These are phyloP conservation scores for Cenchrus fungigraminus DNA, from an alignment of 176 grass and related monocot genomes.

Conservation along the genomic window DNA sequence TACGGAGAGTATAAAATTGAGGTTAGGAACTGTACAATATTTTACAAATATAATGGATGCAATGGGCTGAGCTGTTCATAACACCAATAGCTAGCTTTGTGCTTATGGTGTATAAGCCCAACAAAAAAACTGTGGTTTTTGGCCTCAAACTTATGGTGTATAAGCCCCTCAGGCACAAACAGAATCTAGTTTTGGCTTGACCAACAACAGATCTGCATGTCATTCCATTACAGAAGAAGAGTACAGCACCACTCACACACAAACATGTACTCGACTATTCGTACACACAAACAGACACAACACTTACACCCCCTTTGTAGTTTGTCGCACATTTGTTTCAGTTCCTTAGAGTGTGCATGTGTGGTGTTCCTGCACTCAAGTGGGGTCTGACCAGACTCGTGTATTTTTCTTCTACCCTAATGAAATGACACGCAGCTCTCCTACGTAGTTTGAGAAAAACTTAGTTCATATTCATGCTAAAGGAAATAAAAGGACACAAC, in stretches of 20 bases:
- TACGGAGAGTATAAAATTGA: slow-evolving; percentile 25
- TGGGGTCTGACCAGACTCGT: too few species aligned
- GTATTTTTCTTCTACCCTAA: too few species aligned
- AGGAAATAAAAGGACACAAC: not conserved
- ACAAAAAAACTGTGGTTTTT: not conserved
- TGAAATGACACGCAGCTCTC: too few species aligned
- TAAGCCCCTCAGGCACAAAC: not conserved
- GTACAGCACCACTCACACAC: not conserved
- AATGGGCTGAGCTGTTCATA: not conserved
- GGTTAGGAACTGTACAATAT: slow-evolving; percentile 15
- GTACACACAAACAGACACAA: not conserved
- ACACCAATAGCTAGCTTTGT: slow-evolving; percentile 5
- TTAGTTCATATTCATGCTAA: not conserved
- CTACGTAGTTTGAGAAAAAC: not conserved
- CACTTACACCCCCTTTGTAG: not conserved
- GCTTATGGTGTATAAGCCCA: not conserved
- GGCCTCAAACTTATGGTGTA: not conserved
- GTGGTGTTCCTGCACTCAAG: too few species aligned
- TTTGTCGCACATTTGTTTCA: too few species aligned
- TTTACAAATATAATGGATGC: not conserved
- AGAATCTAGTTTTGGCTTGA: not conserved
- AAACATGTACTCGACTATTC: not conserved
- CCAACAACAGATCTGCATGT: not conserved
- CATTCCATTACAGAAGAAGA: not conserved
- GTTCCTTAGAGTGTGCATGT: too few species aligned